Conservation (phyloP, 2,329 filamentous ascomycete genomes). For the Ophidiomyces ophidiicola region DNA sequence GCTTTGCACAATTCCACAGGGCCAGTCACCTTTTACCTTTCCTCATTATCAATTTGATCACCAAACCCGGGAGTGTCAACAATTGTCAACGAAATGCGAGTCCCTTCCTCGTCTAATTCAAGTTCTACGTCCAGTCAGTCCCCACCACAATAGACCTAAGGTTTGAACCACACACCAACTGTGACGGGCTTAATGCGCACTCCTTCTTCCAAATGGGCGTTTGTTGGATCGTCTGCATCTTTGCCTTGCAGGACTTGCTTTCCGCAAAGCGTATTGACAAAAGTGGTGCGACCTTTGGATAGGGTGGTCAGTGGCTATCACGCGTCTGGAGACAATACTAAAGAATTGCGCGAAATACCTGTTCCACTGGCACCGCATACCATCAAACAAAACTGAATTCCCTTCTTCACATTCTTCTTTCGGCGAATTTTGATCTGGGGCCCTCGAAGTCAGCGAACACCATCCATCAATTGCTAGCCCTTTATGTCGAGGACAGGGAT, state of each 20-base stretch:
- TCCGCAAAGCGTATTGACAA: slow-evolving; percentile 97
- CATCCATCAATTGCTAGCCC: no score
- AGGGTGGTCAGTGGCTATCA: slow-evolving; percentile 14
- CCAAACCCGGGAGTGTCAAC: slow-evolving; percentile 97
- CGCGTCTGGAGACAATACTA: slow-evolving; percentile 12
- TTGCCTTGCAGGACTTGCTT: slow-evolving; percentile 84
- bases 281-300: slow-evolving; percentile 75
- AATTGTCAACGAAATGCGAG: slow-evolving; percentile 93
- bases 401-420: slow-evolving; percentile 99
- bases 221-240: slow-evolving; percentile 79
- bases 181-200: slow-evolving; percentile 98
- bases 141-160: not conserved
- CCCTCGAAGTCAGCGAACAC: slow-evolving; percentile 3
- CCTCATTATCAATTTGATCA: slow-evolving; percentile 98
- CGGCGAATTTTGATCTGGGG: slow-evolving; percentile 83
- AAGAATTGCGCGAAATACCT: slow-evolving; percentile 44
- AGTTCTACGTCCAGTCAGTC: slow-evolving; percentile 48
- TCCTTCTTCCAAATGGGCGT: slow-evolving; percentile 86
- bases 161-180: slow-evolving; percentile 56
- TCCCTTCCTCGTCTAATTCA: slow-evolving; percentile 95
- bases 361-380: slow-evolving; percentile 98
- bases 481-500: no score
- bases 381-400: slow-evolving; percentile 99
- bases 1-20: not conserved
- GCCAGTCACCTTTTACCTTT: slow-evolving; percentile 53